Conservation (phyloP, 2,329 filamentous ascomycete species). For the Pseudocercospora pini-densiflorae region DNA sequence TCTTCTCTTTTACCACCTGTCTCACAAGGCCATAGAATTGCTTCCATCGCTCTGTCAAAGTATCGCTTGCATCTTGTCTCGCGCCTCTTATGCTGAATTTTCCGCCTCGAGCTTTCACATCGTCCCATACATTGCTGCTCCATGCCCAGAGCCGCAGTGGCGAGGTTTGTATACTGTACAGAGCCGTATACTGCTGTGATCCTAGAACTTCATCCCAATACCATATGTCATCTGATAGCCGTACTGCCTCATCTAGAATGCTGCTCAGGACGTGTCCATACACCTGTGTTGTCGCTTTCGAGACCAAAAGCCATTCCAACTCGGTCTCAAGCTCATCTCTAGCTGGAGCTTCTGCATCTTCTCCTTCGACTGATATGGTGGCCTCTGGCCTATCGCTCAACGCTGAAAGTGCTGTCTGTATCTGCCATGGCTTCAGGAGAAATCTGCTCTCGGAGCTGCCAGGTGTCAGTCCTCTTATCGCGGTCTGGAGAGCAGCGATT, state of each 20-base stretch:
- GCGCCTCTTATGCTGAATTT: slow-evolving; percentile 34
- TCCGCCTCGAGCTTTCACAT: slow-evolving; percentile 54
- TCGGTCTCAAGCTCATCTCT: slow-evolving; percentile 68
- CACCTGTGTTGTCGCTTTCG: slow-evolving; percentile 89
- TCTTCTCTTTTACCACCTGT: slow-evolving; percentile 74
- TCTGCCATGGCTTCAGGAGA: slow-evolving; percentile 26
- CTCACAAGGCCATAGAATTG: slow-evolving; percentile 80
- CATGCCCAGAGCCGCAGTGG: slow-evolving; percentile 76
- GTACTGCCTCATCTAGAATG: slow-evolving; percentile 80
- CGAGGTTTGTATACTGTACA: slow-evolving; percentile 87
- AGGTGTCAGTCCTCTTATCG: slow-evolving; percentile 36
- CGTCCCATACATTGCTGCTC: slow-evolving; percentile 70
- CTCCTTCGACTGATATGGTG: slow-evolving; percentile 17
- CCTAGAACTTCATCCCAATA: slow-evolving; percentile 92
- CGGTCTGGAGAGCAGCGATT: slow-evolving; percentile 37
- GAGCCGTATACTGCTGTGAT: slow-evolving; percentile 75
- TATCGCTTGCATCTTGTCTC: slow-evolving; percentile 37
- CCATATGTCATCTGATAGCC: slow-evolving; percentile 83
- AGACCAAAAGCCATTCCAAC: slow-evolving; percentile 86
- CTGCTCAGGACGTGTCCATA: slow-evolving; percentile 80
- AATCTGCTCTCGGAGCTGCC: slow-evolving; percentile 31
- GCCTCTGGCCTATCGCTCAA: slow-evolving; percentile 24
- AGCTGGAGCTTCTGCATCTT: slow-evolving; percentile 13
- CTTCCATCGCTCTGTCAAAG: slow-evolving; percentile 37
- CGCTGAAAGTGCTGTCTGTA: slow-evolving; percentile 18